A percentile compares a stretch with the other conserved stretches of the same genome.
Conservation (phyloP, 2,329 filamentous ascomycete species). For the Paecilomyces niveus region DNA sequence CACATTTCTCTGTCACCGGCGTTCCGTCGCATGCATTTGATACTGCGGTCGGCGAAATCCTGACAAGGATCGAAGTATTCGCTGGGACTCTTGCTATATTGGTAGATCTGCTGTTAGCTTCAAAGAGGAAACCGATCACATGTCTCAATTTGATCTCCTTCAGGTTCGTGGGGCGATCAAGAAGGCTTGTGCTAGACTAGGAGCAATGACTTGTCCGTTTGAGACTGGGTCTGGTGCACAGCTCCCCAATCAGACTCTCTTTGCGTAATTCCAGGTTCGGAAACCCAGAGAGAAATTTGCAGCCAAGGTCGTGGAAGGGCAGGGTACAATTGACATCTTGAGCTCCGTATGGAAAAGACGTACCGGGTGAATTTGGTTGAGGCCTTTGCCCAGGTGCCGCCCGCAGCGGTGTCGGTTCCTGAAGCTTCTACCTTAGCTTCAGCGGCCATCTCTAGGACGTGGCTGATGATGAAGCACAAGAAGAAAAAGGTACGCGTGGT, state of each 20-base stretch:
- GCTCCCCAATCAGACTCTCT: neutral
- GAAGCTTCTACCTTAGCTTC: slow-evolving; percentile 5
- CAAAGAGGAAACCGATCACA: slow-evolving; percentile 4
- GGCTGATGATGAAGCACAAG: neutral
- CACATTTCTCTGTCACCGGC: slow-evolving; percentile 84
- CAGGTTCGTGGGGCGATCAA: no score
- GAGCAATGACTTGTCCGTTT: slow-evolving; percentile 4
- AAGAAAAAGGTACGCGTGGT: neutral
- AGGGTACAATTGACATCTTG: neutral
- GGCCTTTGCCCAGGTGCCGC: slow-evolving; percentile 47
- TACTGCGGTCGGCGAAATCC: slow-evolving; percentile 76
- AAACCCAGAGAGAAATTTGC: no score
- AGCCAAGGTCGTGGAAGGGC: no score
- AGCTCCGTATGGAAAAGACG: slow-evolving; percentile 14
- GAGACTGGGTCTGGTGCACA: slow-evolving; percentile 4
- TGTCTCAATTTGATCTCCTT: slow-evolving; percentile 2
- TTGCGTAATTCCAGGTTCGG: no score
- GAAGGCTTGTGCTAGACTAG: no score
- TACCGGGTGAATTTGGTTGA: slow-evolving; percentile 59
- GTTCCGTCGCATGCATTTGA: slow-evolving; percentile 84
- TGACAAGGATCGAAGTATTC: slow-evolving; percentile 95
- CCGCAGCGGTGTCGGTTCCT: slow-evolving; percentile 8
- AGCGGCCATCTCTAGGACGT: slow-evolving; percentile 12
- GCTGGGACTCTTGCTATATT: slow-evolving; percentile 69
- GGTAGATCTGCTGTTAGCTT: neutral